Evolutionary conservation across 1,284 basidiomycete genomes (phyloP), one percentile per base, ranked within the genome.

Genomic region (Flammula alnicola): DNA sequence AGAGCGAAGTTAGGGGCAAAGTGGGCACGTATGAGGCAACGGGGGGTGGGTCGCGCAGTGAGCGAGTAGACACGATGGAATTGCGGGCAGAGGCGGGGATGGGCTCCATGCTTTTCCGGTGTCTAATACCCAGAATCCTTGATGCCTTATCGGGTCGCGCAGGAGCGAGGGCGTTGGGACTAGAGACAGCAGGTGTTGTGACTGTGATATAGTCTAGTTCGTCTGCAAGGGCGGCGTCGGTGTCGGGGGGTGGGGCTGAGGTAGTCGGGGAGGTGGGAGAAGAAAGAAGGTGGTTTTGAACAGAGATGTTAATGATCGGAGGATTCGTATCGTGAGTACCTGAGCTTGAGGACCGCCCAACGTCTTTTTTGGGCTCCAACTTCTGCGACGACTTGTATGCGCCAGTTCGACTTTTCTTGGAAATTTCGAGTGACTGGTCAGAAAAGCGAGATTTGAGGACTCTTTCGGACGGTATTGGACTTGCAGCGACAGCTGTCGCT

Each of bases 71-170:
- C 51, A 88, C 81, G 57, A 91, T 80, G 30, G 88, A 90, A 46
- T 79, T 84, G 57, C 88, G 80, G 52, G 80, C 75, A 10, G 84
- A 84, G 20, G 83, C 86, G 33, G 86, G 86, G 57, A 91, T 86
- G 56, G 88, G 88, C 63, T 91, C 88, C 89, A 91, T 91, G 49
- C 83, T 84, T 64, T 73, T 77, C 52, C 80, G 76, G 64, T 89
- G 88, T 42, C 76, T 73, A 58, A 91, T 84, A 52, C 88, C 88
- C 36, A 91, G 79, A 50, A 91, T 75, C 56, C 86, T 77, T 16
- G 87, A 83, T 10, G 88, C 86, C 69, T 91, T 84, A 62, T 83
- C 79, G 17, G 66, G 62, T 42, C 70, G 67, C 50, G 62, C 56
- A 26, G 62, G 53, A 27, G 60, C 54, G 49, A 67, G 57, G 45